A percentile compares a stretch with the other conserved stretches of the same genome.
phyloP scores from a whole-genome alignment of 345 rosid species.

The Murraya koenigii region DNA sequence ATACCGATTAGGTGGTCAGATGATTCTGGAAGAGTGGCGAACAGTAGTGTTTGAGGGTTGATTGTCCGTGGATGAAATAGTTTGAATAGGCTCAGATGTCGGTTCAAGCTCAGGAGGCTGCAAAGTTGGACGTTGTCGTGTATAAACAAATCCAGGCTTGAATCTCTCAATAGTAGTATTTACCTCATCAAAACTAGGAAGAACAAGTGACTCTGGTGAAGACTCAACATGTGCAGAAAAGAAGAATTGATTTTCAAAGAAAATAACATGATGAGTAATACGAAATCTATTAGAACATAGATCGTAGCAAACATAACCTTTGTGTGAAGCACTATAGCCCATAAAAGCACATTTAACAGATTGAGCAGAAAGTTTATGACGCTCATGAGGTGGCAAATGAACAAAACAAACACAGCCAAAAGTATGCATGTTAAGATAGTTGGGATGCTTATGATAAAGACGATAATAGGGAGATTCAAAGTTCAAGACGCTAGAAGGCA shows the following conservation, averaged over 20 bases:
- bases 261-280: not conserved
- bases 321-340: not conserved
- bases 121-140: no score
- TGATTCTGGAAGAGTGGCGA: not conserved
- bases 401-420: conserved; percentile 5
- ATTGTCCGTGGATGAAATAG: no score
- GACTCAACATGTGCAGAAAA: not conserved
- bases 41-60: not conserved
- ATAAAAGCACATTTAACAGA: not conserved
- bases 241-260: conserved; percentile 1
- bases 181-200: not conserved
- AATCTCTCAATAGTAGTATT: not conserved
- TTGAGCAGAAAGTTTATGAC: not conserved
- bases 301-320: not conserved
- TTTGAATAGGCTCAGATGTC: no score
- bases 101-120: no score
- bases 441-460: not conserved
- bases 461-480: not conserved
- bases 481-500: not conserved
- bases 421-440: not conserved
- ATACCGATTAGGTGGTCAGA: not conserved
- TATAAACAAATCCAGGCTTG: not conserved
- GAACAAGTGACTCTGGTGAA: not conserved
- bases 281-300: not conserved
- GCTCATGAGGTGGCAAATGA: not conserved